Base-by-base conservation (phyloP, 371 early-diverging fungal genomes). In the Saksenaea oblongispora region DNA sequence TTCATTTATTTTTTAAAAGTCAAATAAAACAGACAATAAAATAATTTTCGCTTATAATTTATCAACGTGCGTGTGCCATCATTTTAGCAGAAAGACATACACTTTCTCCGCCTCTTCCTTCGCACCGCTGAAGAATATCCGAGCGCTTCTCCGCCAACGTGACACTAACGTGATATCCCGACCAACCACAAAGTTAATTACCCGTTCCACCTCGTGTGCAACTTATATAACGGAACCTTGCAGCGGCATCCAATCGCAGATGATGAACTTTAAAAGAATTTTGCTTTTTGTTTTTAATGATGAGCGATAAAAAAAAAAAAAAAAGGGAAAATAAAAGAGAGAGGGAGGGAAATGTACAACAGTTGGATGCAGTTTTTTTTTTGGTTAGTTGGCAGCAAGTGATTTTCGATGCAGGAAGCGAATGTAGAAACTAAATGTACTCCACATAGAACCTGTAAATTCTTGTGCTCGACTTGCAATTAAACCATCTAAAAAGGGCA, bases 401-500 rank as follows among this genome's bases (percentile, higher is more conserved):
- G 22, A n/a, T 17, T 22, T 47, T 10, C 51, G 51, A 53, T 73
- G 74, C 35, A 73, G 22, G 35, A 73, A 73, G 1, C 59, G 60
- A 53, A 73, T 73, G 54, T 73, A 73, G 22, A 55, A 58, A 22
- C 69, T 66, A 47, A 73, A 73, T 24, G 74, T 73, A 36, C 74
- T 73, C 70, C 74, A 69, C 54, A 64, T 64, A 27, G 74, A 73
- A 10, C 69, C 69, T 3, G 74, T 70, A 54, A 73, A 73, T 22
- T 69, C 64, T 54, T 66, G 69, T 13, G 67, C 81, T 42, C 71
- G 76, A 1, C 76, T 74, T 11, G 78, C 81, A 7, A 80, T 72
- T 68, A 80, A 62, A 0, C 78, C 78, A 42, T 80, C 81, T 1
- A 80, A 67, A n/a, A 80, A 66, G 15, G 81, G 81, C 22, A 80